A percentile compares a stretch with the other conserved stretches of the same genome.
Conservation (phyloP, 768 basidiomycete species). For the Auricularia sp. region DNA sequence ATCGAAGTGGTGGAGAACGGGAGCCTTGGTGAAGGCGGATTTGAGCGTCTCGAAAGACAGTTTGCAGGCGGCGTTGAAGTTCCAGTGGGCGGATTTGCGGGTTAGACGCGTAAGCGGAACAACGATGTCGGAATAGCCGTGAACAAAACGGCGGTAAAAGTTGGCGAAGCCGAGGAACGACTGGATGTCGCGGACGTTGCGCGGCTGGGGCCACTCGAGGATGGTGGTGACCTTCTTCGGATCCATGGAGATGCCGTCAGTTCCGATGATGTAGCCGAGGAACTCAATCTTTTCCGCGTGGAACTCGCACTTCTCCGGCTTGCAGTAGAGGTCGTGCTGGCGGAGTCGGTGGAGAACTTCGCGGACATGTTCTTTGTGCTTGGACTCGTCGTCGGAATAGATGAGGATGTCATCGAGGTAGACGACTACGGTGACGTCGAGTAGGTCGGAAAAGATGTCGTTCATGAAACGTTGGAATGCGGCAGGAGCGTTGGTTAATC, state of each 20-base stretch:
- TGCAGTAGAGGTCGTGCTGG: conserved; percentile 18
- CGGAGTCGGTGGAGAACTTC: conserved; percentile 24
- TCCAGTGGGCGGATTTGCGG: conserved; percentile 14
- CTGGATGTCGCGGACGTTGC: conserved; percentile 21
- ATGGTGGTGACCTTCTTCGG: conserved; percentile 29
- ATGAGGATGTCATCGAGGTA: conserved; percentile 38
- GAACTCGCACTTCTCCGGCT: conserved; percentile 32
- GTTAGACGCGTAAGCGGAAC: conserved; percentile 21
- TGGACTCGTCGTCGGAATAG: conserved; percentile 24
- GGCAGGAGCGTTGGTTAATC: conserved; percentile 30
- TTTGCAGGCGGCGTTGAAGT: conserved; percentile 10
- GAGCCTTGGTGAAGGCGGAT: conserved; percentile 17
- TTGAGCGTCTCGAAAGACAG: conserved; percentile 22
- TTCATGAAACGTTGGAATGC: conserved; percentile 36
- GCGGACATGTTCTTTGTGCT: conserved; percentile 26
- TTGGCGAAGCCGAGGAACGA: conserved; percentile 24
- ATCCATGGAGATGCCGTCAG: conserved; percentile 8
- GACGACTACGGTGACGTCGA: conserved; percentile 33
- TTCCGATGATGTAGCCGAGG: conserved; percentile 20
- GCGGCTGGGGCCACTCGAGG: conserved; percentile 26
- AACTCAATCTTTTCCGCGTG: conserved; percentile 27
- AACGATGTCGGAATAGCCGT: conserved; percentile 23
- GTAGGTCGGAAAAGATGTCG: conserved; percentile 15
- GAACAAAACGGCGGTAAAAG: conserved; percentile 25
- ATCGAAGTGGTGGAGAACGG: conserved; percentile 25